These are phyloP conservation scores for Aspergillus udagawae DNA, from an alignment of 2,329 filamentous ascomycete genomes.

Conservation along the genomic window DNA sequence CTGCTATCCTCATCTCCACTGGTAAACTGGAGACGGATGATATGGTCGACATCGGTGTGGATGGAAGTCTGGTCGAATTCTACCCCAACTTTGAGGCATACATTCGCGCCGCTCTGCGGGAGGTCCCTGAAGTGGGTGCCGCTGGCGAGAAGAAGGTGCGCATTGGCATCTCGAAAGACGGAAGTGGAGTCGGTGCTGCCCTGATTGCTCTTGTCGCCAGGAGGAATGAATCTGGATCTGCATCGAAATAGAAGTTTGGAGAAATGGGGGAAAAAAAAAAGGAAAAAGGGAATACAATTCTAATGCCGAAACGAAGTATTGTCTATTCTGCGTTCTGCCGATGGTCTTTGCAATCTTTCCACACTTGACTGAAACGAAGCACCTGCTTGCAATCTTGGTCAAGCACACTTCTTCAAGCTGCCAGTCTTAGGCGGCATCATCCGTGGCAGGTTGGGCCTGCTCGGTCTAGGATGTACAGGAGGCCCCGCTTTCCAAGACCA, in stretches of 20 bases:
- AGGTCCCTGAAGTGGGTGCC: constrained; percentile 71
- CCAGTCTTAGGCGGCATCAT: background rate
- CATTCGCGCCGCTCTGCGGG: constrained; percentile 75
- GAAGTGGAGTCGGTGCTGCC: constrained; percentile 90
- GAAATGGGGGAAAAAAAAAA: background rate
- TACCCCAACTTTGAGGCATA: constrained; percentile 90
- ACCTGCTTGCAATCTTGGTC: background rate
- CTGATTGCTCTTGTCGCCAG: constrained; percentile 89
- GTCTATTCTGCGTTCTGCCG: background rate
- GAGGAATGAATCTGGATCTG: constrained; percentile 15
- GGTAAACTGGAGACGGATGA: constrained; percentile 65
- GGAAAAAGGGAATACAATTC: background rate
- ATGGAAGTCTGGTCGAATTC: constrained; percentile 91
- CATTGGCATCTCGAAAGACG: constrained; percentile 96
- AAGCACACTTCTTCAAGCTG: no score
- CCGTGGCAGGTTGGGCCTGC: background rate
- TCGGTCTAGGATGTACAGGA: background rate
- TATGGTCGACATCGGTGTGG: constrained; percentile 86
- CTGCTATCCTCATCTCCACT: constrained; percentile 75
- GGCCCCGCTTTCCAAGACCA: background rate
- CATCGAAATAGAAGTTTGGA: background rate
- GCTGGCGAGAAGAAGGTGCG: constrained; percentile 79
- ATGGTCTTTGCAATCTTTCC: background rate
- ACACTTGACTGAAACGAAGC: background rate
- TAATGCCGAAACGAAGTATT: background rate